Conservation (phyloP, 2,329 filamentous ascomycete species). For the Magnaporthiopsis incrustans region DNA sequence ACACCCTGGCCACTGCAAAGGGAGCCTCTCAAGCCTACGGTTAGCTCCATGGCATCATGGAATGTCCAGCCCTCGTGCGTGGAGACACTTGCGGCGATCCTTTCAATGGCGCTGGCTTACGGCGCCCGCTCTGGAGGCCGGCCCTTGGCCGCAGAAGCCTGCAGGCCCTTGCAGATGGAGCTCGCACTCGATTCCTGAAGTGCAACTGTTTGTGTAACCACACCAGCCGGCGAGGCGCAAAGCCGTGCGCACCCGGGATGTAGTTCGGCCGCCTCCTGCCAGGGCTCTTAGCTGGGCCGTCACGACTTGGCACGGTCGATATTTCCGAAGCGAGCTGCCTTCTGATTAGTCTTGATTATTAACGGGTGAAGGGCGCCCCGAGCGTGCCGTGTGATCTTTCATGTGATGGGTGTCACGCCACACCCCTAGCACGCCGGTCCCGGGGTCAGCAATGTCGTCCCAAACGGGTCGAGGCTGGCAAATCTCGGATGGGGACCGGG, state of each 20-base stretch:
- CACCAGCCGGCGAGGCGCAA: neutral
- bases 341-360: neutral
- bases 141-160: neutral
- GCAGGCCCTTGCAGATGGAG: neutral
- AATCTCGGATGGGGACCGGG: neutral
- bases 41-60: neutral
- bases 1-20: neutral
- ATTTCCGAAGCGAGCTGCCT: neutral
- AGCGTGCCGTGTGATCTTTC: conserved; percentile 3
- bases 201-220: neutral
- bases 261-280: neutral
- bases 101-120: neutral
- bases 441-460: neutral
- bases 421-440: neutral
- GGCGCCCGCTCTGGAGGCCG: neutral
- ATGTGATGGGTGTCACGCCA: neutral
- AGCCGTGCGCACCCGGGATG: neutral
- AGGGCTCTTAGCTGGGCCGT: neutral
- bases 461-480: neutral
- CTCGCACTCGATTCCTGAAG: neutral
- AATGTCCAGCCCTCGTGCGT: neutral
- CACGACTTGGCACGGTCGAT: neutral
- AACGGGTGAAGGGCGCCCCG: neutral
- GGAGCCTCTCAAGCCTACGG: neutral
- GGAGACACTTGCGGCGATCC: neutral